Evolutionary conservation across 805 yeast genomes (phyloP).

Genomic region (Helenozyma rhizophorensis): DNA sequence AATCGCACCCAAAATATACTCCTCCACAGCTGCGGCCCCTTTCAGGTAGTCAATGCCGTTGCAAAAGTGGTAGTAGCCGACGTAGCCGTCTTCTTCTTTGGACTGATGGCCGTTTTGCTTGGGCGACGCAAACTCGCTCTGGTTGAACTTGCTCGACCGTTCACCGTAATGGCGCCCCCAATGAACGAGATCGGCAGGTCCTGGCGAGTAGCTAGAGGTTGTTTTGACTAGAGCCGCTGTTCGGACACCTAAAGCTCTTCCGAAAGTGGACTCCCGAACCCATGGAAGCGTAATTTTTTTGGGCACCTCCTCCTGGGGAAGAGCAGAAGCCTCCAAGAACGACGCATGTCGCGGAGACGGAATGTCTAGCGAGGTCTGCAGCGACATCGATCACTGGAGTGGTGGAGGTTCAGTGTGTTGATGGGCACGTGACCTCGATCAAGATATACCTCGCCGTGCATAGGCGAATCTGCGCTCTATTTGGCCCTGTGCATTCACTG

Average conservation of each 20-base stretch:
- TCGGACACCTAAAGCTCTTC: conserved; percentile 25
- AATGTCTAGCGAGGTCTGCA: background rate
- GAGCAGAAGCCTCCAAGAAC: background rate
- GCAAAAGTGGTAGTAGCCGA: conserved; percentile 36
- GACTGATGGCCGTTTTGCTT: conserved; percentile 4
- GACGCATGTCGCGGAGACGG: background rate
- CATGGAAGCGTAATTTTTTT: conserved; percentile 18
- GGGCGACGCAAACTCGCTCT: conserved; percentile 22
- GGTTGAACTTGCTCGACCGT: conserved; percentile 21
- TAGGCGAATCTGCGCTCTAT: too few relatives aligned
- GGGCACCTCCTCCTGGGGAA: background rate
- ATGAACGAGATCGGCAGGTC: conserved; percentile 39
- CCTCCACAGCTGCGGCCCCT: conserved; percentile 24
- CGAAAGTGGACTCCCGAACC: conserved; percentile 27
- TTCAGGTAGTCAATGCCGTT: conserved; percentile 28
- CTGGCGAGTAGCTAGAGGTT: conserved; percentile 12
- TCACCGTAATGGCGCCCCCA: conserved; percentile 34
- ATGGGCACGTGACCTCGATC: too few relatives aligned
- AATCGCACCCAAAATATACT: conserved; percentile 22
- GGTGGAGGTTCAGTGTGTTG: too few relatives aligned
- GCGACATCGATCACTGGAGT: too few relatives aligned
- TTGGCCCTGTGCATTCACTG: too few relatives aligned
- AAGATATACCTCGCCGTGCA: too few relatives aligned
- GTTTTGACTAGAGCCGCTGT: conserved; percentile 17
- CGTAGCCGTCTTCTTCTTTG: conserved; percentile 35